Base-by-base conservation (phyloP, 164 flowering plant species). In the Kingdonia uniflora region DNA sequence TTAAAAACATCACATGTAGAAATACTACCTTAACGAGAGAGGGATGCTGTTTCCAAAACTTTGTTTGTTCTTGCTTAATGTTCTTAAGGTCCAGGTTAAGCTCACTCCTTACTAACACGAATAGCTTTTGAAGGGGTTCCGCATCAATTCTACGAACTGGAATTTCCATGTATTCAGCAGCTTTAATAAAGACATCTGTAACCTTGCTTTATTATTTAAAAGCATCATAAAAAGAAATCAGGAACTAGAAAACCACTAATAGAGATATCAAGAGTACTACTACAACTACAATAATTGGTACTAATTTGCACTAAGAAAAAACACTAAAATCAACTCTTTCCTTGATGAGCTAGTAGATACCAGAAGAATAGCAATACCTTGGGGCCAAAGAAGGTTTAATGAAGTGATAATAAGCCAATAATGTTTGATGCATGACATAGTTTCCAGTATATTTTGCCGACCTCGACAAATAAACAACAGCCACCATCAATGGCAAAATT, bases 321-420 rank as follows among this genome's bases (percentile, higher is more conserved):
- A n/a, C n/a, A n/a, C n/a, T n/a, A n/a, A n/a, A n/a, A n/a, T n/a
- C n/a, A n/a, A n/a, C n/a, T n/a, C n/a, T n/a, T n/a, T n/a, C n/a
- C n/a, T n/a, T n/a, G n/a, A n/a, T n/a, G n/a, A n/a, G n/a, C n/a
- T n/a, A n/a, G n/a, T n/a, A 29, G 19, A 6, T 21, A 40, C 42
- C 45, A 10, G 8, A 26, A 56, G 3, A 56, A 15, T 38, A 19
- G 19, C 38, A 57, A n/a, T 76, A 92, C 98, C 94, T 92, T 57
- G 98, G 98, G 21, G 98, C 98, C 65, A 92, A 70, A 42, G 96
- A 87, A 64, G 98, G 95, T 59, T 92, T 92, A 94, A 92, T 85
- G 45, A 78, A 72, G 74, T 80, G 68, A 62, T 76, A 88, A 57
- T 85, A 92, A 16, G 85, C 63, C 1, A 76, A 79, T 45, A 88